Evolutionary conservation across 805 yeast species (phyloP).

Genomic region (Candida oleophila): DNA sequence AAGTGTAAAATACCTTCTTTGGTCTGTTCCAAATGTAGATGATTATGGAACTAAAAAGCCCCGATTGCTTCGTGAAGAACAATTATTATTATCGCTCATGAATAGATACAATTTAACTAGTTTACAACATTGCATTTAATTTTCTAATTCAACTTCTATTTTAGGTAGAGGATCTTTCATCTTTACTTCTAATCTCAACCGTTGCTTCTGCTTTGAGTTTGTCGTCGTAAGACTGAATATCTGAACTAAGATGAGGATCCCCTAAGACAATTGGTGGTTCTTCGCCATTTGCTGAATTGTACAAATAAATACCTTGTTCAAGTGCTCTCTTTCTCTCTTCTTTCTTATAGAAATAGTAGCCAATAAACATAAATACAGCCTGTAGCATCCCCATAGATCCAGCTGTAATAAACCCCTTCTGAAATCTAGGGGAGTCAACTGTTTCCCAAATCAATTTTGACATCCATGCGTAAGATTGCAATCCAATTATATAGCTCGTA

Average conservation of each 20-base stretch:
- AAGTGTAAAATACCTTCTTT: too few relatives aligned
- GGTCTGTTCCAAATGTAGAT: too few relatives aligned
- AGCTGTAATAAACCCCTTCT: conserved; percentile 47
- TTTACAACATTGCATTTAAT: too few relatives aligned
- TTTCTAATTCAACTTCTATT: too few relatives aligned
- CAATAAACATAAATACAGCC: conserved; percentile 19
- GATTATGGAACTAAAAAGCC: too few relatives aligned
- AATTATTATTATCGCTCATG: too few relatives aligned
- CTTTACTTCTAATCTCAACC: neutral
- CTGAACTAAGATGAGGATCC: neutral
- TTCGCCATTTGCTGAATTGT: conserved; percentile 35
- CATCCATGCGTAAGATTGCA: conserved; percentile 34
- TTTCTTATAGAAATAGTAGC: conserved; percentile 44
- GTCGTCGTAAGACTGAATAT: neutral
- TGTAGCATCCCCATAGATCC: conserved; percentile 37
- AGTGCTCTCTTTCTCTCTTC: conserved; percentile 48
- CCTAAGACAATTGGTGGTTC: neutral
- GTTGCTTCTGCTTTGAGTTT: neutral
- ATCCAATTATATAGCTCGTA: conserved; percentile 15
- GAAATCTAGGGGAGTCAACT: conserved; percentile 49
- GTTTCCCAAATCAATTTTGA: conserved; percentile 44
- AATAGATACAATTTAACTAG: too few relatives aligned
- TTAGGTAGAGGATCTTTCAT: neutral
- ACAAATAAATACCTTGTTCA: conserved; percentile 49
- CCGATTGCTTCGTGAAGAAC: too few relatives aligned